Conservation (phyloP, 2,329 filamentous ascomycete genomes). For the Emergomyces pasteurianus region DNA sequence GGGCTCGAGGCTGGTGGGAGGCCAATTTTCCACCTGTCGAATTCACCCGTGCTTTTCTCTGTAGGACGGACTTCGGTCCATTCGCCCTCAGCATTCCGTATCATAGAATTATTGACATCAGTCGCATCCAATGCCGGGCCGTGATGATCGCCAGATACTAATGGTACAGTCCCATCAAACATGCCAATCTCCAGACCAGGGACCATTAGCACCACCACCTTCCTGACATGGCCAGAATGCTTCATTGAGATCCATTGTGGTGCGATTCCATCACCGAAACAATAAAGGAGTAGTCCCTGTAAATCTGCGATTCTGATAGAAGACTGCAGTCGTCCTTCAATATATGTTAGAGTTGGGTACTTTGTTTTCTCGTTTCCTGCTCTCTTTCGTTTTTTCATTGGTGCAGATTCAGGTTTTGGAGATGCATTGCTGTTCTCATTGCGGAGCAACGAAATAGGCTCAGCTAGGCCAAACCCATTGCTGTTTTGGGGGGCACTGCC, state of each 20-base stretch:
- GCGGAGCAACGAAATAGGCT: constrained; percentile 1
- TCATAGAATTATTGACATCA: constrained; percentile 3
- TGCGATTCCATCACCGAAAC: constrained; percentile 48
- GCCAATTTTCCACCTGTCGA: constrained; percentile 29
- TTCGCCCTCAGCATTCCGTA: constrained; percentile 1
- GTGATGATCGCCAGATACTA: constrained; percentile 18
- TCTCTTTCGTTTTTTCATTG: constrained; percentile 22
- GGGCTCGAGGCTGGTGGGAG: constrained; percentile 19
- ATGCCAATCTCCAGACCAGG: constrained; percentile 83
- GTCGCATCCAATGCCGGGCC: constrained; percentile 8
- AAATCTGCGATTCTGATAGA: constrained; percentile 47
- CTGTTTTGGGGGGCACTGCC: constrained; percentile 11
- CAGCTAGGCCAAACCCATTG: constrained; percentile 3
- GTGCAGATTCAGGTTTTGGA: constrained; percentile 7
- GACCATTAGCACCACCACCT: constrained; percentile 82
- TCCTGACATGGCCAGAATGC: constrained; percentile 46
- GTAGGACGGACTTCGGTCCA: constrained; percentile 2
- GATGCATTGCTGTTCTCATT: not conserved
- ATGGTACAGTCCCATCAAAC: constrained; percentile 52
- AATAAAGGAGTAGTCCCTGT: constrained; percentile 47
- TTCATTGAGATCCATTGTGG: constrained; percentile 53
- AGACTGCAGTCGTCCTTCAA: constrained; percentile 42
- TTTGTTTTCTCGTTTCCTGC: constrained; percentile 34
- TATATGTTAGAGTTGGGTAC: constrained; percentile 43
- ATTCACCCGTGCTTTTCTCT: constrained; percentile 20